Percentiles rank a stretch among this genome's conserved stretches.
phyloP scores from a whole-genome alignment of 257 asterid genomes.

The Petrea volubilis region DNA sequence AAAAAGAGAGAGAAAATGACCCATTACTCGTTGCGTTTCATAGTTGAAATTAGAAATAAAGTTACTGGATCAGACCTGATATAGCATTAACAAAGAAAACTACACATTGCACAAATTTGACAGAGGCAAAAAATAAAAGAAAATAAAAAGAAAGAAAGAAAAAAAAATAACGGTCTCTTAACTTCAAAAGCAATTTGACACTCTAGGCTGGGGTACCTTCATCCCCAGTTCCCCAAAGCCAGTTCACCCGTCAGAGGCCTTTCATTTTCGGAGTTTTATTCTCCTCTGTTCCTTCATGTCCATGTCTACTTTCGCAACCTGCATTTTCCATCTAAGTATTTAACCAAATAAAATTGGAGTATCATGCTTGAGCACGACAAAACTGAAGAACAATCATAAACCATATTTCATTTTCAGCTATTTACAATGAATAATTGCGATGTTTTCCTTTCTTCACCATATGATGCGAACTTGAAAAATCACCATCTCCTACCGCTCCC shows the following conservation, averaged over 20 bases:
- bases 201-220: constrained; percentile 11
- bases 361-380: background rate
- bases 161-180: constrained; percentile 18
- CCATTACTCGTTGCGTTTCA: constrained; percentile 22
- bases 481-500: constrained; percentile 43
- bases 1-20: background rate
- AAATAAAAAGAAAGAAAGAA: too few species aligned
- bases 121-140: too few species aligned
- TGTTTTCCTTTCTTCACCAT: background rate
- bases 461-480: constrained; percentile 12
- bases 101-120: constrained; percentile 30
- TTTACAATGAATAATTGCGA: constrained; percentile 25
- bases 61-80: constrained; percentile 27
- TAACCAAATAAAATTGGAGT: background rate
- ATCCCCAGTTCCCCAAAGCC: constrained; percentile 11
- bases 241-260: constrained; percentile 1
- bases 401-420: constrained; percentile 15
- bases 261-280: constrained; percentile 8
- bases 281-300: constrained; percentile 14
- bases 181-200: constrained; percentile 12
- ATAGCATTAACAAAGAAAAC: constrained; percentile 25
- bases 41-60: constrained; percentile 11
- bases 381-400: background rate
- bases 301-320: constrained; percentile 8
- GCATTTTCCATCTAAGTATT: background rate